Percentiles rank a stretch among this genome's conserved stretches.
Conservation (phyloP, 176 grass and related monocot species). For the Cenchrus purpureus region DNA sequence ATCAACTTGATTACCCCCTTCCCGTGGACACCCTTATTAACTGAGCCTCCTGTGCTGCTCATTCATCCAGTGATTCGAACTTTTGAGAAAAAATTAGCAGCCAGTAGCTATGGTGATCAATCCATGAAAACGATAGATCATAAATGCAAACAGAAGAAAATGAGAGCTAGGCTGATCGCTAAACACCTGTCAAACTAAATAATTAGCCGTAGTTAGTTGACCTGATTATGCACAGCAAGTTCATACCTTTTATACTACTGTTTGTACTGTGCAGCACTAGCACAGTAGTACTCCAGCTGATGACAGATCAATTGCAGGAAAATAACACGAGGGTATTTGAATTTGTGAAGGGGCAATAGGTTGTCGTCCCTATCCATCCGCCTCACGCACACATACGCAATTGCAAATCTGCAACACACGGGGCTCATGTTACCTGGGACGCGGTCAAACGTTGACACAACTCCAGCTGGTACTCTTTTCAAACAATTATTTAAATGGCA, state of each 20-base stretch:
- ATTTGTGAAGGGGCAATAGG: slow-evolving; percentile 25
- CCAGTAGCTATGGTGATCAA: background rate
- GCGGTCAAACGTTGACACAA: slow-evolving; percentile 42
- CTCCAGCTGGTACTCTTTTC: background rate
- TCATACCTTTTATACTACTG: slow-evolving; percentile 43
- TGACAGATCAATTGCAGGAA: slow-evolving; percentile 29
- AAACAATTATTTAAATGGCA: background rate
- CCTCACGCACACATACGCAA: slow-evolving; percentile 28
- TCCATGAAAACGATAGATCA: slow-evolving; percentile 12
- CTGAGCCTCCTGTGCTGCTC: background rate
- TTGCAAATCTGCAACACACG: background rate
- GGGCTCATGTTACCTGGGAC: slow-evolving; percentile 20
- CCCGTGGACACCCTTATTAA: background rate
- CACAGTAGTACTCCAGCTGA: background rate
- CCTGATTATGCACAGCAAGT: slow-evolving; percentile 29
- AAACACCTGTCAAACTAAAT: slow-evolving; percentile 27
- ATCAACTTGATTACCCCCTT: slow-evolving; percentile 24
- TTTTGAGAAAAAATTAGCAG: background rate
- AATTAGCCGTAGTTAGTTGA: background rate
- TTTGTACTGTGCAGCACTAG: background rate
- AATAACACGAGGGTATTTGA: background rate
- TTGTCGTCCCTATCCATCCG: slow-evolving; percentile 59
- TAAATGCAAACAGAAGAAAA: background rate
- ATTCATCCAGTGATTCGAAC: background rate
- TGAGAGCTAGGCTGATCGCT: background rate